Conservation (phyloP, 176 grass and related monocot species). For the Avena eriantha region DNA sequence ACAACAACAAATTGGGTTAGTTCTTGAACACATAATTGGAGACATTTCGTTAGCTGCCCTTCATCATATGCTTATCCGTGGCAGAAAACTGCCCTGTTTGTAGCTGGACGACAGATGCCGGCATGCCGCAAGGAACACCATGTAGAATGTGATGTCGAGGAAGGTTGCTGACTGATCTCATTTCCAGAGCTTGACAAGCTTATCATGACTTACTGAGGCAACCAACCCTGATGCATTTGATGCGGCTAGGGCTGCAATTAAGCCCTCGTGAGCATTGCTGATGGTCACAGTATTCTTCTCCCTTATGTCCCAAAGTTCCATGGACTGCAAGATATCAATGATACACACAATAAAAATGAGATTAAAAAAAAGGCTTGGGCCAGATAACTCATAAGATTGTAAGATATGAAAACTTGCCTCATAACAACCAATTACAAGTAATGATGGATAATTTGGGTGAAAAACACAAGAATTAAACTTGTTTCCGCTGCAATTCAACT, state of each 20-base stretch:
- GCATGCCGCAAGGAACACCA: not conserved
- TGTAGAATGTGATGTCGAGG: not conserved
- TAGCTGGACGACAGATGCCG: not conserved
- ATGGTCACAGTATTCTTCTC: constrained; percentile 69
- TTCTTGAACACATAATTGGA: constrained; percentile 17
- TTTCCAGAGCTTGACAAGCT: constrained; percentile 66
- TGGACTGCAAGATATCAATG: constrained; percentile 49
- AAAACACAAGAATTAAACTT: constrained; percentile 78
- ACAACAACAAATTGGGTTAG: constrained; percentile 24
- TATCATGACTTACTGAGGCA: constrained; percentile 70
- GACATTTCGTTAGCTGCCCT: constrained; percentile 27
- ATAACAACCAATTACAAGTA: constrained; percentile 73
- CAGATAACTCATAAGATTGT: not conserved
- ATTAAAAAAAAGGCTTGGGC: not conserved
- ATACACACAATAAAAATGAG: not conserved
- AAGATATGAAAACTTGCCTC: constrained; percentile 48
- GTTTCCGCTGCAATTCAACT: constrained; percentile 61
- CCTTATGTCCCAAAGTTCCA: constrained; percentile 71
- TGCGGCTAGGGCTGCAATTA: constrained; percentile 58
- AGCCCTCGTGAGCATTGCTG: constrained; percentile 55
- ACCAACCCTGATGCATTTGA: constrained; percentile 60
- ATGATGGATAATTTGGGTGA: constrained; percentile 57
- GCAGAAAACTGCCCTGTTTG: not conserved
- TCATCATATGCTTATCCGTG: not conserved
- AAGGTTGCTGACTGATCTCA: constrained; percentile 30